Evolutionary conservation across 768 basidiomycete genomes (phyloP), one percentile per base, ranked within the genome.

Genomic region (Calocybe cyanea): DNA sequence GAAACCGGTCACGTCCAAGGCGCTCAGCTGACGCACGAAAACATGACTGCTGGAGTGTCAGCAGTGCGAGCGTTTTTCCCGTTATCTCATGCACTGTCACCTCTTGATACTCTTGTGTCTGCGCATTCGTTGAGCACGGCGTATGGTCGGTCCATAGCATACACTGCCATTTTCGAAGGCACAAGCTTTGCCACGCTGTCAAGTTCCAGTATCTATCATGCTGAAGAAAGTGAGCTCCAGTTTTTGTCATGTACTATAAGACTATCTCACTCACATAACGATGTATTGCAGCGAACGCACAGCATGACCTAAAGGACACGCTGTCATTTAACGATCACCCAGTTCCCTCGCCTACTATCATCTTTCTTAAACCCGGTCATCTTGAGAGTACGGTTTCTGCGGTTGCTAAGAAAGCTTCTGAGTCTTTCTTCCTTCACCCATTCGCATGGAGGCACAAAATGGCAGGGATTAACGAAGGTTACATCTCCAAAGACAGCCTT

Each of bases 1-100:
- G 55, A 72, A 15, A 65, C 71, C 15, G 78, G 84, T 25, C 68
- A 73, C 31, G 59, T 85, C 7, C 77, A 76, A 45, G 84, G 77
- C 18, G 77, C 76, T 7, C 81, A 28, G 48, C 66, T 93, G 24
- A 89, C 89, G 0, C 89, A 92, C 60, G 76, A 87, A 61, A 92
- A 92, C 52, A 59, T 95, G 47, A 94, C 91, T 2, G 89, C 93
- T 3, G 93, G 90, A 25, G 85, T 93, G n/a, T 81, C 90, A 0
- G 87, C 86, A 2, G 69, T 81, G 18, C 82, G 87, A 28, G 78
- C 82, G 4, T 60, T 93, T 17, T 79, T 95, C 54, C 92, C 93
- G 2, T 68, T 81, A 8, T 77, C 86, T 18, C 80, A 81, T 55
- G 69, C 79, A 10, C 55, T 92, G 33, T 79, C 85, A 4, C 66